These are phyloP conservation scores for Inosperma sp. DNA, from an alignment of 768 basidiomycete genomes.

Conservation along the genomic window DNA sequence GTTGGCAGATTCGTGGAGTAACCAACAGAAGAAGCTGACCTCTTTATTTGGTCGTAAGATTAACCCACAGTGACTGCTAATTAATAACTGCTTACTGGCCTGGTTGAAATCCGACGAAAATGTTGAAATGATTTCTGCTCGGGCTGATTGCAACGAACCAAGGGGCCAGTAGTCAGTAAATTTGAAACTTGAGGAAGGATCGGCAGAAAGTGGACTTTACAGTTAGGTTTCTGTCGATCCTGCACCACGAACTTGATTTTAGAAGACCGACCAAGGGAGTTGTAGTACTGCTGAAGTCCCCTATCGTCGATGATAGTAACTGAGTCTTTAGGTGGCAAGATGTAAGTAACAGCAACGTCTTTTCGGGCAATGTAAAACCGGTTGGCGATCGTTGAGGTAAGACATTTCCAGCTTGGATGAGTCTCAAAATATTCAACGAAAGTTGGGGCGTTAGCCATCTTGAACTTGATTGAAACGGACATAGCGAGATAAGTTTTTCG, in stretches of 20 bases:
- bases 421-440: not conserved
- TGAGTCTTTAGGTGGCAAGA: not conserved
- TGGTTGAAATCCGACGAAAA: not conserved
- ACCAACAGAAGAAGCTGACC: constrained; percentile 1
- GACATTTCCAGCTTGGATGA: not conserved
- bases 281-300: constrained; percentile 1
- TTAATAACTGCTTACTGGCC: not conserved
- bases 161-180: not conserved
- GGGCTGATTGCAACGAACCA: not conserved
- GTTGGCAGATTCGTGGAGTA: not conserved
- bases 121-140: not conserved
- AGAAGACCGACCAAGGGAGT: not conserved
- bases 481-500: too few species aligned
- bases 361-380: not conserved
- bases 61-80: not conserved
- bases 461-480: too few species aligned
- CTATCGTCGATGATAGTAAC: not conserved
- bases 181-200: not conserved
- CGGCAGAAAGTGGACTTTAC: too few species aligned
- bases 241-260: not conserved
- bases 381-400: not conserved
- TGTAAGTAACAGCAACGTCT: not conserved
- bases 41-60: not conserved
- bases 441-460: too few species aligned
- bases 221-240: constrained; percentile 1